Conservation (phyloP, 371 early-diverging fungal species). For the Mucor plumbeus region DNA sequence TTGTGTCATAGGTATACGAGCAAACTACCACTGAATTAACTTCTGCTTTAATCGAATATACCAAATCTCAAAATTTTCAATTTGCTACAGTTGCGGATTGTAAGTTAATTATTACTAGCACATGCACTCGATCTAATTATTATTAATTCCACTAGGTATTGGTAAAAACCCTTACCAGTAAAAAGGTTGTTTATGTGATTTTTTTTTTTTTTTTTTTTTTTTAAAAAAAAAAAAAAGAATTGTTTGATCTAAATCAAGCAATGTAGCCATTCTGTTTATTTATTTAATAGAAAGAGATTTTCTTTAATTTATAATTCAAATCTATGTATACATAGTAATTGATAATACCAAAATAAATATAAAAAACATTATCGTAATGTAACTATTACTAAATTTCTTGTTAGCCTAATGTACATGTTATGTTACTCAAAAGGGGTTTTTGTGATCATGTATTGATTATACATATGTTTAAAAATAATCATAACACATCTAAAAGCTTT, state of each 20-base stretch:
- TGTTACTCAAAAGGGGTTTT: too few species aligned
- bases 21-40: slow-evolving; percentile 47
- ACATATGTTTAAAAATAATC: too few species aligned
- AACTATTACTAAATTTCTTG: too few species aligned
- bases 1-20: slow-evolving; percentile 41
- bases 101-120: slow-evolving; percentile 4
- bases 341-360: too few species aligned
- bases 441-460: too few species aligned
- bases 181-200: background rate
- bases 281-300: slow-evolving; percentile 7
- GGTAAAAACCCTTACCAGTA: slow-evolving; percentile 8
- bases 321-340: too few species aligned
- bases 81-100: slow-evolving; percentile 61
- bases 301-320: background rate
- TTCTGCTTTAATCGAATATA: slow-evolving; percentile 34
- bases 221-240: background rate
- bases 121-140: background rate
- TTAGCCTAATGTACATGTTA: too few species aligned
- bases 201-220: too few species aligned
- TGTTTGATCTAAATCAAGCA: slow-evolving; percentile 1
- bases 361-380: too few species aligned
- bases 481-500: too few species aligned
- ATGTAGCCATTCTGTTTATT: slow-evolving; percentile 2
- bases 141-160: background rate
- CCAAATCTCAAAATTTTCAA: slow-evolving; percentile 39